These are phyloP conservation scores for Arachnopeziza araneosa DNA, from an alignment of 2,329 filamentous ascomycete species.

Conservation along the genomic window DNA sequence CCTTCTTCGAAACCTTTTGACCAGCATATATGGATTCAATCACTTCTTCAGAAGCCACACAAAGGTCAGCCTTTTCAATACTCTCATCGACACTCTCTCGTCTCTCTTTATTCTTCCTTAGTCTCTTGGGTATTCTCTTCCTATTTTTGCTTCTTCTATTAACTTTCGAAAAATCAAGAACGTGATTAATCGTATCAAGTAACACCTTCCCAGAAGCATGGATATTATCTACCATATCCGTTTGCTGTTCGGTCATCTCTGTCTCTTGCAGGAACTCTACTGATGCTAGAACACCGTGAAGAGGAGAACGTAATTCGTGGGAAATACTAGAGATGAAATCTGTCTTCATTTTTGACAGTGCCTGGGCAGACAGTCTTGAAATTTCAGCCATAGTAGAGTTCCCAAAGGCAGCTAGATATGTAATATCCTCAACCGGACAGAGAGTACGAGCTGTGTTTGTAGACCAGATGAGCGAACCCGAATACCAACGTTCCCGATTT, in stretches of 20 bases:
- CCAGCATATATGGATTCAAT: constrained; percentile 29
- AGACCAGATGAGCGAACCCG: constrained; percentile 46
- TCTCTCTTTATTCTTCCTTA: constrained; percentile 5
- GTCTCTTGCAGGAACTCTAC: constrained; percentile 50
- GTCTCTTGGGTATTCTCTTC: constrained; percentile 15
- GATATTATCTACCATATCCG: constrained; percentile 43
- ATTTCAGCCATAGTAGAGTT: constrained; percentile 53
- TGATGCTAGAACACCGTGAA: constrained; percentile 54
- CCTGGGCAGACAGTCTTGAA: constrained; percentile 40
- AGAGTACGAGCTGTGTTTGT: constrained; percentile 39
- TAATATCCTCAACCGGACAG: constrained; percentile 42
- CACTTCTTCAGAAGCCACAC: constrained; percentile 28
- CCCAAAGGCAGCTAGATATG: constrained; percentile 45
- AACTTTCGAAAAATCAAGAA: constrained; percentile 51
- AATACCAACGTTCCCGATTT: constrained; percentile 41
- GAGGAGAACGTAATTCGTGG: constrained; percentile 55
- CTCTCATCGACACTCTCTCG: constrained; percentile 11
- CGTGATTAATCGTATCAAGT: constrained; percentile 47
- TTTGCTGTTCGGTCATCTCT: constrained; percentile 40
- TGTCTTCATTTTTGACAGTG: constrained; percentile 33
- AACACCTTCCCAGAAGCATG: constrained; percentile 46
- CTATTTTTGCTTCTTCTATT: constrained; percentile 32
- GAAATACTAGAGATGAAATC: constrained; percentile 56
- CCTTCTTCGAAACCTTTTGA: constrained; percentile 20
- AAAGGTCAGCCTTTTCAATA: constrained; percentile 24